Evolutionary conservation across 2,329 filamentous ascomycete genomes (phyloP), one percentile per base, ranked within the genome.

Genomic region (Xylaria sp.): DNA sequence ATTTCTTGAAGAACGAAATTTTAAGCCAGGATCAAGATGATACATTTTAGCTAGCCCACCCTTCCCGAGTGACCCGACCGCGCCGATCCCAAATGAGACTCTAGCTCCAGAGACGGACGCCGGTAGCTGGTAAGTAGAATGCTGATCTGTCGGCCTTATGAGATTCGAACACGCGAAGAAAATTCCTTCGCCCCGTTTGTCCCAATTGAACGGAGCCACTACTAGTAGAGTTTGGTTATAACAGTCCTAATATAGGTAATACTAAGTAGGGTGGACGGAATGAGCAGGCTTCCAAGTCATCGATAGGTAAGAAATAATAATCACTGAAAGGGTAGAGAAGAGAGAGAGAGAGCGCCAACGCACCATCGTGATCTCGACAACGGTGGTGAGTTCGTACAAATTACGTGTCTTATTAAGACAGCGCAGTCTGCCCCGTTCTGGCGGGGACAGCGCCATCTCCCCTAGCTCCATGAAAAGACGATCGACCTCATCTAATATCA

Each of bases 21-120:
- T 55, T 12, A 44, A 15, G 44, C 20, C 61, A 56, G 39, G 50
- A 54, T 59, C 34, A 39, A 61, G 28, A 52, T 62, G 50, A 65
- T 52, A 58, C 23, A 15, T 44, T 34, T 44, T 18, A 56, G 15
- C 12, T 20, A 63, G 66, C n/a, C 64, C 67, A 66, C 60, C 39
- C 67, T 69, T 71, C 69, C 69, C 69, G 67, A 63, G 39, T 55
- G n/a, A 39, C 67, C 50, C 61, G 64, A 59, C 51, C 66, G 60
- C 66, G 39, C 55, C 51, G 55, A 58, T 69, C 51, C 63, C 54
- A 50, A 60, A 61, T 46, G 48, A n/a, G 59, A 61, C 34, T 55
- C 31, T 63, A 66, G 65, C 56, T 54, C 54, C 51, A 56, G 28
- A 56, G 10, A 18, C 46, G 46, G 28, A 48, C 7, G 61, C 20